phyloP scores from a whole-genome alignment of 129 eudicot species.

The Oenanthe sinensis region DNA sequence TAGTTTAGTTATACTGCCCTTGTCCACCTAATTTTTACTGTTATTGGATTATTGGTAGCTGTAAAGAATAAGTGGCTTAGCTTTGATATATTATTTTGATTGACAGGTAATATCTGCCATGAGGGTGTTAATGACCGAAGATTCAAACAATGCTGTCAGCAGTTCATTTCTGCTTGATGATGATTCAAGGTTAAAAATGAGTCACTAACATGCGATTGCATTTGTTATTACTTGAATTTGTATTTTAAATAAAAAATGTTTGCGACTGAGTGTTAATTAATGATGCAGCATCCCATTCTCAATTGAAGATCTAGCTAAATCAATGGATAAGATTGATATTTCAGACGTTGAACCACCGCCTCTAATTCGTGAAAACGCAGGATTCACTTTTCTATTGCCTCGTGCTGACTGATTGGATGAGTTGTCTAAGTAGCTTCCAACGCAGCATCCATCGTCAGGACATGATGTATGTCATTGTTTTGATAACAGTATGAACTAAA shows the following conservation, averaged over 20 bases:
- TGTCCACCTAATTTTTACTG: not conserved
- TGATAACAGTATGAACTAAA: not conserved
- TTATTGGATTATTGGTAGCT: not conserved
- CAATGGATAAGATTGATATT: slow-evolving; percentile 8
- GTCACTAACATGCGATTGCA: not conserved
- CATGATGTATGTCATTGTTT: not conserved
- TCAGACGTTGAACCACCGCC: slow-evolving; percentile 6
- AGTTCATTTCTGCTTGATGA: slow-evolving; percentile 83
- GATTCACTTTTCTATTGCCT: slow-evolving; percentile 9
- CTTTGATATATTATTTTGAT: not conserved
- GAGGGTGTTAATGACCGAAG: slow-evolving; percentile 90
- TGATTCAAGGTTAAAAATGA: slow-evolving; percentile 52
- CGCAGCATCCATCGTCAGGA: not conserved
- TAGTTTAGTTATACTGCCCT: not conserved
- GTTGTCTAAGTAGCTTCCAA: not conserved
- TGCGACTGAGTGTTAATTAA: not conserved
- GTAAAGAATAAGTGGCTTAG: not conserved
- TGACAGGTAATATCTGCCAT: slow-evolving; percentile 80
- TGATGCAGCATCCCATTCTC: slow-evolving; percentile 10
- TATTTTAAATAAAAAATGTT: not conserved
- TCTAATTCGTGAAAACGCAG: slow-evolving; percentile 4
- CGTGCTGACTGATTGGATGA: not conserved
- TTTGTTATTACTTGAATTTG: not conserved
- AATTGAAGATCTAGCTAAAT: not conserved
- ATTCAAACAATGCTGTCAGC: slow-evolving; percentile 62